These are phyloP conservation scores for Podila epicladia DNA, from an alignment of 192 early-diverging fungal species.

Conservation along the genomic window DNA sequence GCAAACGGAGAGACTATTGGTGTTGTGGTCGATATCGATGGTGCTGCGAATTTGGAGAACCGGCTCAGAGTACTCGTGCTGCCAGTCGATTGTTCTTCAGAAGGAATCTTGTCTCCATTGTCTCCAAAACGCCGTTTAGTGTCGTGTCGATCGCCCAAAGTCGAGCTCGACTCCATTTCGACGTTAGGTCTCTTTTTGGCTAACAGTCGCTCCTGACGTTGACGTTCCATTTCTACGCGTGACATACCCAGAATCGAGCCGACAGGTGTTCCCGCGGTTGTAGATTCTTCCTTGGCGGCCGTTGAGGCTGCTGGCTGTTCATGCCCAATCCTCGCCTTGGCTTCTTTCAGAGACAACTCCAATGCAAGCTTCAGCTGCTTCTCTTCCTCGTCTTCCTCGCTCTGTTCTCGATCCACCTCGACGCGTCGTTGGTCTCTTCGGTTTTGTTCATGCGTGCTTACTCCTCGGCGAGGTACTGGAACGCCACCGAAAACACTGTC, in stretches of 20 bases:
- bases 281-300: background rate
- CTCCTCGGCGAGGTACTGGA: background rate
- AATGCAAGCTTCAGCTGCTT: conserved; percentile 26
- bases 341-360: conserved; percentile 14
- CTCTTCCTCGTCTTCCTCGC: conserved; percentile 17
- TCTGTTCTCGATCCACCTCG: too few relatives aligned
- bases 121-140: background rate
- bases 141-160: background rate
- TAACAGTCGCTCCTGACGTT: conserved; percentile 27
- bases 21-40: background rate
- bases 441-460: background rate
- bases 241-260: conserved; percentile 1
- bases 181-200: background rate
- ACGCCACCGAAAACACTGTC: too few relatives aligned
- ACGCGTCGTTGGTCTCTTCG: background rate
- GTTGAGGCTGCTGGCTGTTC: background rate
- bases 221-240: conserved; percentile 32
- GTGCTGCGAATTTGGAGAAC: background rate
- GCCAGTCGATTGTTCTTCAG: background rate
- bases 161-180: background rate
- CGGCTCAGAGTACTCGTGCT: background rate
- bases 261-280: background rate
- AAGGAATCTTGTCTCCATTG: background rate
- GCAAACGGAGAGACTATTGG: background rate
- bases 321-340: background rate